Conservation (phyloP, 768 basidiomycete species). For the Boletus insuetus region DNA sequence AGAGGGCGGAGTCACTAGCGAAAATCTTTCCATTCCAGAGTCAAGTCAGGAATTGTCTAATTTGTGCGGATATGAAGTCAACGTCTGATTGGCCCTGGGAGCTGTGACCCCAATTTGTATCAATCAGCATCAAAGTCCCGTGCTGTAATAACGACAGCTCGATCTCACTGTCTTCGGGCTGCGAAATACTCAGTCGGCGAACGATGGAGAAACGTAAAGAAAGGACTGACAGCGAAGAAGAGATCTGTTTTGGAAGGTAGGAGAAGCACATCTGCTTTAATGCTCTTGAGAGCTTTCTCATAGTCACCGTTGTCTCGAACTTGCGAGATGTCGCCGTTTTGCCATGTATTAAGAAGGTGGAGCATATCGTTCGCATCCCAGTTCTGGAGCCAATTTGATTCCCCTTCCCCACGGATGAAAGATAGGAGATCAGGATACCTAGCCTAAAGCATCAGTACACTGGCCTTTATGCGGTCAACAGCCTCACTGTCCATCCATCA, state of each 20-base stretch:
- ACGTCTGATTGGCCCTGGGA: constrained; percentile 4
- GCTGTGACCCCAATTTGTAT: constrained; percentile 32
- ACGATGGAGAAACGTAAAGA: neutral
- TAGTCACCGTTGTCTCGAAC: constrained; percentile 44
- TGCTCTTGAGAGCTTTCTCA: constrained; percentile 36
- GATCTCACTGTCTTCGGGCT: constrained; percentile 53
- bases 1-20: neutral
- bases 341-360: constrained; percentile 49
- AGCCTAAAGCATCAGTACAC: neutral
- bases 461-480: neutral
- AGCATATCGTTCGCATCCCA: constrained; percentile 60
- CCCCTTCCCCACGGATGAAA: constrained; percentile 51
- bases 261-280: constrained; percentile 51
- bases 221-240: constrained; percentile 45
- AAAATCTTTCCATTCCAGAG: neutral
- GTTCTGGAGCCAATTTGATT: constrained; percentile 36
- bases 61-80: constrained; percentile 7
- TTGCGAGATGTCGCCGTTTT: constrained; percentile 46
- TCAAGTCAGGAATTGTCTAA: constrained; percentile 15
- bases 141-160: constrained; percentile 42
- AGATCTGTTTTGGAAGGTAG: constrained; percentile 59
- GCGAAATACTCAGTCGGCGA: neutral
- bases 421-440: constrained; percentile 47
- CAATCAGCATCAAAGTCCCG: constrained; percentile 41
- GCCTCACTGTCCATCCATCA: constrained; percentile 39